These are phyloP conservation scores for Thraustochytrium striatum DNA, from an alignment of 352 stramenopile genomes.

Conservation along the genomic window DNA sequence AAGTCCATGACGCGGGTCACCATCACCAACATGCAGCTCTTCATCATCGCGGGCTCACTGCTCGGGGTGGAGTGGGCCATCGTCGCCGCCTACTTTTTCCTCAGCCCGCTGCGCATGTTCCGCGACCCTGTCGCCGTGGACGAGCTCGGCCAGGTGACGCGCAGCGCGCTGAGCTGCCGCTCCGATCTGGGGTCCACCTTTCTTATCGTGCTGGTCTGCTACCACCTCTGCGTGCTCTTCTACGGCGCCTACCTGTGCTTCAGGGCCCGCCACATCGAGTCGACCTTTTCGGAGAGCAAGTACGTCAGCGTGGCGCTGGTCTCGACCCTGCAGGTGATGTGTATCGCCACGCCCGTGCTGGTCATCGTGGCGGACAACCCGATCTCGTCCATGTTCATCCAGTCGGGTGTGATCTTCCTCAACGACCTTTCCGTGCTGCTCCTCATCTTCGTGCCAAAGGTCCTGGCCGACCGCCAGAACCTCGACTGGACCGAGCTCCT, in stretches of 20 bases:
- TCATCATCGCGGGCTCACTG: neutral
- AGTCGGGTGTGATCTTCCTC: neutral
- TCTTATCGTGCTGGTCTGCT: neutral
- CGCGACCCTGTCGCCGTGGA: neutral
- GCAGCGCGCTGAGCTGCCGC: neutral
- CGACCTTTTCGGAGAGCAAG: neutral
- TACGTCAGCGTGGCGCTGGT: neutral
- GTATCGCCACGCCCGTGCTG: neutral
- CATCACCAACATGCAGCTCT: conserved; percentile 42
- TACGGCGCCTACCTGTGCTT: neutral
- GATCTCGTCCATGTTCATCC: neutral
- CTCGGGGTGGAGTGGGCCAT: neutral
- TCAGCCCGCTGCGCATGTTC: neutral
- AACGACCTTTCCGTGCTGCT: neutral
- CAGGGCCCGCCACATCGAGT: neutral
- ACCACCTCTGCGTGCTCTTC: neutral
- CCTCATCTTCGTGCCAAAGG: conserved; percentile 11
- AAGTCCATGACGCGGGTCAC: conserved; percentile 4
- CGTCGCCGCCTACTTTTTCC: neutral
- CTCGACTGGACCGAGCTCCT: too few species aligned
- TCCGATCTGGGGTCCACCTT: neutral
- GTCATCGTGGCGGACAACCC: neutral
- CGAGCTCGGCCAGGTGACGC: too few species aligned
- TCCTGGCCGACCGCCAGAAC: too few species aligned
- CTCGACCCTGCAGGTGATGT: neutral